Conservation (phyloP, 345 rosid genomes). For the Lumnitzera littorea region DNA sequence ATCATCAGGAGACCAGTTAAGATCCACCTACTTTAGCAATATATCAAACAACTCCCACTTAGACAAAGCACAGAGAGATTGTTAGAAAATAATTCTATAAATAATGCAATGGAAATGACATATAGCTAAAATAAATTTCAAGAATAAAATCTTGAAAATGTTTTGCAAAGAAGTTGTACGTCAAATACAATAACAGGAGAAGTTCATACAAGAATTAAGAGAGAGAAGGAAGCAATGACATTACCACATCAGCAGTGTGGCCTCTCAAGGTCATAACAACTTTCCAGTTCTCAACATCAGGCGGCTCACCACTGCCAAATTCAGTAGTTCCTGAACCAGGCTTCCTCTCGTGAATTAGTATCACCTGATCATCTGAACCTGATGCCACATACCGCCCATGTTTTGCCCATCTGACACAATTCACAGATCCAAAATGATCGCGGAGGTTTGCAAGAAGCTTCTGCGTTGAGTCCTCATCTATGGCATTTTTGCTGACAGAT, state of each 20-base stretch:
- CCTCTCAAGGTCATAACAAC: slow-evolving; percentile 93
- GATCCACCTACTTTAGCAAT: slow-evolving; percentile 99
- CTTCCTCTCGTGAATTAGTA: slow-evolving; percentile 87
- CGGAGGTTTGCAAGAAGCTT: slow-evolving; percentile 95
- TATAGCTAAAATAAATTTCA: neutral
- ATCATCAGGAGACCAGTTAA: slow-evolving; percentile 99
- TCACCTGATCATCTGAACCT: slow-evolving; percentile 95
- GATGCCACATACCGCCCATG: slow-evolving; percentile 86
- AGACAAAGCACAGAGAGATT: slow-evolving; percentile 1
- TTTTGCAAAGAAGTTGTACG: neutral
- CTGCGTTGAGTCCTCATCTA: slow-evolving; percentile 47
- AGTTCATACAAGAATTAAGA: neutral
- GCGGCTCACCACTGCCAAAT: slow-evolving; percentile 97
- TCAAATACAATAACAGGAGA: neutral
- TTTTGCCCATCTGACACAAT: slow-evolving; percentile 99
- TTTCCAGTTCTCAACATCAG: slow-evolving; percentile 99
- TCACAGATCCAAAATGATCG: slow-evolving; percentile 99
- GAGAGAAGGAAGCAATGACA: slow-evolving; percentile 10
- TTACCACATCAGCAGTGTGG: slow-evolving; percentile 99
- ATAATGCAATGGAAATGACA: too few species aligned
- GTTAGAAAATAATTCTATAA: too few species aligned
- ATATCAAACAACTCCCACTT: slow-evolving; percentile 30
- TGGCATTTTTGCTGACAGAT: slow-evolving; percentile 58
- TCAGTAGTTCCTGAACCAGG: slow-evolving; percentile 97
- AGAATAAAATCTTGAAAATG: neutral